Conservation (phyloP, 495 filamentous ascomycete species). For the Astrothelium subdiscretum region DNA sequence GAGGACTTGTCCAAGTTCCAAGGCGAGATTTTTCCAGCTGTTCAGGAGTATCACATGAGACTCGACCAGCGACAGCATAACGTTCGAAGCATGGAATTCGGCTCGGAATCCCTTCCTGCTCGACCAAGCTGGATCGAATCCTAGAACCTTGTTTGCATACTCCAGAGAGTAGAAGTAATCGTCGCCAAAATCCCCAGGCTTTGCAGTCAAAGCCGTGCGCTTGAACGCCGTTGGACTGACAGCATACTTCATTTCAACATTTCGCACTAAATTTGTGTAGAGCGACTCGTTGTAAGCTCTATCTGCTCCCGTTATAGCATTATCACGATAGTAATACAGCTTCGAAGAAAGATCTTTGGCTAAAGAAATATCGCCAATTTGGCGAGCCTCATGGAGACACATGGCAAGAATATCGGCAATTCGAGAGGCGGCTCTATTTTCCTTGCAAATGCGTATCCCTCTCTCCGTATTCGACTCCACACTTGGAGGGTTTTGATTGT, state of each 20-base stretch:
- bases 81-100: slow-evolving; percentile 76
- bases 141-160: slow-evolving; percentile 60
- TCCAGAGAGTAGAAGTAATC: slow-evolving; percentile 74
- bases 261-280: slow-evolving; percentile 71
- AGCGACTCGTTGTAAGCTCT: slow-evolving; percentile 64
- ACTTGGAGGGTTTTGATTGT: slow-evolving; percentile 16
- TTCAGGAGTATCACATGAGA: slow-evolving; percentile 79
- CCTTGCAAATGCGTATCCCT: slow-evolving; percentile 38
- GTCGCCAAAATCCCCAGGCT: slow-evolving; percentile 43
- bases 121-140: slow-evolving; percentile 64
- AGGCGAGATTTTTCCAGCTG: slow-evolving; percentile 79
- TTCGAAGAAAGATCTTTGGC: slow-evolving; percentile 57
- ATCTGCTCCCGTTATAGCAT: slow-evolving; percentile 57
- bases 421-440: slow-evolving; percentile 64
- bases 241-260: slow-evolving; percentile 66
- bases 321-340: slow-evolving; percentile 62
- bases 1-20: slow-evolving; percentile 68
- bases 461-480: slow-evolving; percentile 34
- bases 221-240: slow-evolving; percentile 56
- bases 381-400: slow-evolving; percentile 70
- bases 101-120: slow-evolving; percentile 56
- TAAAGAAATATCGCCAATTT: slow-evolving; percentile 54
- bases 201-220: slow-evolving; percentile 50
- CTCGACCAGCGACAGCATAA: slow-evolving; percentile 83
- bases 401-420: slow-evolving; percentile 85